A percentile compares a stretch with the other conserved stretches of the same genome.
Evolutionary conservation across 495 filamentous ascomycete genomes (phyloP).

Genomic region (Podospora conica): DNA sequence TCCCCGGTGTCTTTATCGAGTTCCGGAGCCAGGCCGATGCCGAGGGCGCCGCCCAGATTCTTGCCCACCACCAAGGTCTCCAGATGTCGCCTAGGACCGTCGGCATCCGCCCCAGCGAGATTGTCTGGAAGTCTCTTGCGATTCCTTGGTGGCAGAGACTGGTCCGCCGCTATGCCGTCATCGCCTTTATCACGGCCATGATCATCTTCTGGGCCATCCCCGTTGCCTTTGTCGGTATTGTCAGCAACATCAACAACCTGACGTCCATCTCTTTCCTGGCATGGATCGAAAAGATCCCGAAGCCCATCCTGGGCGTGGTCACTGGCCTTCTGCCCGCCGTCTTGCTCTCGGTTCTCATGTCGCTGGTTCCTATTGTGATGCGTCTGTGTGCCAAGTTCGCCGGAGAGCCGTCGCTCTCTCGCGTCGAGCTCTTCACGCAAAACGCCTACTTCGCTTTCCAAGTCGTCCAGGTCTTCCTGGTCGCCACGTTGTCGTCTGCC

Average conservation of each 20-base stretch:
- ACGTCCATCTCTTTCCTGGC: constrained; percentile 56
- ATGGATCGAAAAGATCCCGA: constrained; percentile 71
- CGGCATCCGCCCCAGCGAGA: constrained; percentile 74
- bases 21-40: constrained; percentile 76
- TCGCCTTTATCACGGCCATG: constrained; percentile 65
- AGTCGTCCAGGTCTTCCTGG: constrained; percentile 89
- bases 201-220: constrained; percentile 97
- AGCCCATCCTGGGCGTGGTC: constrained; percentile 68
- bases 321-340: constrained; percentile 79
- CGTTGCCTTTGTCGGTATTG: constrained; percentile 73
- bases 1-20: constrained; percentile 81
- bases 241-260: constrained; percentile 78
- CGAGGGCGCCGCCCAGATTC: constrained; percentile 76
- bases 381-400: constrained; percentile 65
- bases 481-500: constrained; percentile 72
- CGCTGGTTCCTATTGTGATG: constrained; percentile 80
- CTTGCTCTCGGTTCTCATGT: constrained; percentile 78
- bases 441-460: constrained; percentile 95
- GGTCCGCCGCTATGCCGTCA: constrained; percentile 61
- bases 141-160: constrained; percentile 87
- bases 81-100: constrained; percentile 92
- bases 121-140: constrained; percentile 82
- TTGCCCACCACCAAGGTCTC: constrained; percentile 82
- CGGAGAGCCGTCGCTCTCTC: constrained; percentile 69
- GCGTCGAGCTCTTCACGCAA: constrained; percentile 80